Base-by-base conservation (phyloP, 768 basidiomycete species). In the Clavulina sp. region DNA sequence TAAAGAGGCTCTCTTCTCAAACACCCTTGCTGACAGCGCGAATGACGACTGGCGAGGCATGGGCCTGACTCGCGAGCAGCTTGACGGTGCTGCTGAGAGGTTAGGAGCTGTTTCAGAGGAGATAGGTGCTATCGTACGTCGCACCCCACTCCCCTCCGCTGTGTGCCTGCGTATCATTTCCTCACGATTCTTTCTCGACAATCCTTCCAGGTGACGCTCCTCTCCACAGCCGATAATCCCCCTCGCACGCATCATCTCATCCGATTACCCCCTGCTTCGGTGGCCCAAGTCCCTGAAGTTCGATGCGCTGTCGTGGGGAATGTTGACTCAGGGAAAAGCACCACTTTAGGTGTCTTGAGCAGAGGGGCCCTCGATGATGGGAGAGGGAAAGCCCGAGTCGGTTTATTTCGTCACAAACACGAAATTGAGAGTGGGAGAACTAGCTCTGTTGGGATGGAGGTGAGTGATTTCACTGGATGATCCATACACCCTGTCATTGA, bases 391-490 rank as follows among this genome's bases (percentile, higher is more conserved):
- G 83, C 84, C 0, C 83, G 93, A 49, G 83, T 96, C 3, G 79
- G 81, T 3, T 68, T 99, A 5, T 97, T 97, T 65, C 73, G 93
- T 51, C 95, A 99, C 63, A 95, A 96, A 63, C 95, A 99, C 61
- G 95, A 99, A 65, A 71, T 96, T 50, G 95, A 97, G 68, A 89
- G 84, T 19, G 93, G 93, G 4, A 70, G 95, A 48, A 99, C 95
- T 0, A 89, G 85, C 23, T 88, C 84, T 55, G 87, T 97, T 40
- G 95, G 95, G 21, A 92, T 95, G 81, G 95, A 99, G 74, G 88
- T 89, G 55, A 53, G 71, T 54, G 21, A 26, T 18, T 18, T 49
- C 31, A 18, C 1, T 30, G 31, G 48, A 23, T 4, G 6, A 7
- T 9, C 21, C 23, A 41, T 29, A n/a, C 5, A 41, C n/a, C 50